Conservation (phyloP, 2,329 filamentous ascomycete species). For the Blumeriella jaapii region DNA sequence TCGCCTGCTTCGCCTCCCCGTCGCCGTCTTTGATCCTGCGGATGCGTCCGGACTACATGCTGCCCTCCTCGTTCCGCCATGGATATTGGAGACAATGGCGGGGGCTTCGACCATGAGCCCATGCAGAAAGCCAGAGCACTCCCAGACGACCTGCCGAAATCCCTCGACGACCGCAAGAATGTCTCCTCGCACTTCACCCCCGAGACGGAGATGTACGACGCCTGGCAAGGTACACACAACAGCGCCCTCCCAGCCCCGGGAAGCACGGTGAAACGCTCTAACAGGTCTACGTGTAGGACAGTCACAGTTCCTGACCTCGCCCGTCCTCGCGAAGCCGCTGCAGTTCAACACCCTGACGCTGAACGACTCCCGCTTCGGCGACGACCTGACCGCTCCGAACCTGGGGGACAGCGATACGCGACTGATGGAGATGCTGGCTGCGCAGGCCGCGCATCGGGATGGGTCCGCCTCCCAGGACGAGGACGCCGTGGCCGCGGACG, state of each 20-base stretch:
- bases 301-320: conserved; percentile 86
- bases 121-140: conserved; percentile 39
- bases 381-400: conserved; percentile 39
- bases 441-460: conserved; percentile 77
- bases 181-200: conserved; percentile 49
- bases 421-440: conserved; percentile 90
- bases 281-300: conserved; percentile 49
- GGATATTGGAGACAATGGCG: conserved; percentile 44
- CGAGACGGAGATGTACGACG: conserved; percentile 97
- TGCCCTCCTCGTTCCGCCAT: conserved; percentile 33
- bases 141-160: conserved; percentile 79
- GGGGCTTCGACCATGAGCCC: conserved; percentile 47
- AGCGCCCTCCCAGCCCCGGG: conserved; percentile 1
- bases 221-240: conserved; percentile 85
- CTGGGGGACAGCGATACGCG: conserved; percentile 72
- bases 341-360: conserved; percentile 73
- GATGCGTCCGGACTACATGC: conserved; percentile 22
- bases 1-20: no score
- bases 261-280: conserved; percentile 3
- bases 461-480: conserved; percentile 65
- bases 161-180: conserved; percentile 74
- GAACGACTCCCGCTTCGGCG: conserved; percentile 65
- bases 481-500: conserved; percentile 63
- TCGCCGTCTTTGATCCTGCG: conserved; percentile 12
- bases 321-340: conserved; percentile 71